Conservation (phyloP, 1,139 yeast genomes). For the Diutina sp. region DNA sequence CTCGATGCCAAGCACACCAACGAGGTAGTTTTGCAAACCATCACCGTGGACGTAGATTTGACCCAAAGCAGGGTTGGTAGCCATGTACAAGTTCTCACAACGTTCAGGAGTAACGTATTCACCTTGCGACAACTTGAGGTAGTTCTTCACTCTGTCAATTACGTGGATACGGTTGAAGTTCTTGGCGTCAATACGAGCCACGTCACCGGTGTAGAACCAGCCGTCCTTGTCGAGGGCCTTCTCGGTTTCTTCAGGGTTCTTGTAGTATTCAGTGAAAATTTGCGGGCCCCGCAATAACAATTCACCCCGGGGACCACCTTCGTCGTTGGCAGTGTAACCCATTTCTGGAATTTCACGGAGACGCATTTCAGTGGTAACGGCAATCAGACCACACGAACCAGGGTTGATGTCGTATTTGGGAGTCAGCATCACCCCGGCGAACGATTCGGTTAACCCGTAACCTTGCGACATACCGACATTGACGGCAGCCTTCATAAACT, state of each 20-base stretch:
- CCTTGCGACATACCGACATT: constrained; percentile 29
- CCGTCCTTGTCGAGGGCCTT: constrained; percentile 49
- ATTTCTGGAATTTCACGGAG: constrained; percentile 13
- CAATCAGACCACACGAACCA: constrained; percentile 28
- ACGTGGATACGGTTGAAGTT: constrained; percentile 34
- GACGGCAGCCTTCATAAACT: constrained; percentile 26
- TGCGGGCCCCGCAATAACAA: constrained; percentile 58
- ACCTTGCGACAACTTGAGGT: constrained; percentile 73
- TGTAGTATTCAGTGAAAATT: constrained; percentile 46
- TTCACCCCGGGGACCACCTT: constrained; percentile 24
- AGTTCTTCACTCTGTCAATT: constrained; percentile 68
- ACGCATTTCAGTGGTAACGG: constrained; percentile 21
- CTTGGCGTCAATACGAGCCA: constrained; percentile 38
- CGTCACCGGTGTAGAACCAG: constrained; percentile 72
- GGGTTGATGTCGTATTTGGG: constrained; percentile 20
- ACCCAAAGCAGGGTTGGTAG: constrained; percentile 10
- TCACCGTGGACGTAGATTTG: constrained; percentile 19
- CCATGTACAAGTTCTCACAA: constrained; percentile 51
- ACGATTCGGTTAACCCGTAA: constrained; percentile 34
- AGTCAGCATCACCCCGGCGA: constrained; percentile 27
- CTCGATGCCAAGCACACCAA: constrained; percentile 37
- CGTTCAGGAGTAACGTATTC: constrained; percentile 74
- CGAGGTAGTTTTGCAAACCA: constrained; percentile 43
- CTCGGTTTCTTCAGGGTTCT: constrained; percentile 40
- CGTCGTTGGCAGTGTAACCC: constrained; percentile 3